Base-by-base conservation (phyloP, 2,329 filamentous ascomycete species). In the Xylaria sp. region DNA sequence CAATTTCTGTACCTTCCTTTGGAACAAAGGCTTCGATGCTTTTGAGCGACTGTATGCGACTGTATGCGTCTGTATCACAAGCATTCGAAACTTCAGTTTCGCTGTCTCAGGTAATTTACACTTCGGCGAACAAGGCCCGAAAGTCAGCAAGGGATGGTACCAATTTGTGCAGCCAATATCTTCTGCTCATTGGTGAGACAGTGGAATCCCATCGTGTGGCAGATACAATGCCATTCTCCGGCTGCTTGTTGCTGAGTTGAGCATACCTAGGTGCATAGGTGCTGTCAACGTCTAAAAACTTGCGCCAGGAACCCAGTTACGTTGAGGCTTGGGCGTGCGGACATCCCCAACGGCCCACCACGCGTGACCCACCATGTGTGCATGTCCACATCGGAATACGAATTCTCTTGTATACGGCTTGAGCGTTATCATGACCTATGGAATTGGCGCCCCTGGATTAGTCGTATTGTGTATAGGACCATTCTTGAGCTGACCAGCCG, bases 291-390 rank as follows among this genome's bases (percentile, higher is more conserved):
- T 61, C 51, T 65, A 69, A 65, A 69, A 68, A 71, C 65, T 50
- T 70, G 70, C 66, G 60, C 68, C 65, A 72, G 67, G 65, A 76
- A 74, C 70, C 73, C 72, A 75, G 68, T 72, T 73, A 59, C 70
- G 67, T 66, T 73, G 73, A 73, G 76, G 72, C 69, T 72, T 73
- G 63, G 69, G 67, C 64, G 72, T 59, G 73, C 77, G 77, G 77
- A 79, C 76, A 78, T 79, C 77, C 77, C 77, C 77, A 79, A 78
- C 76, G 76, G 76, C 65, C 73, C 68, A 73, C 69, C 60, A 66
- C 72, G 63, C 54, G 71, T 71, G 76, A 74, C 74, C 76, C 75
- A 76, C 76, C 68, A 44, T 71, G 31, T 65, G 46, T 69, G 60
- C 71, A 64, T 60, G 66, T 67, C 73, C 66, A 71, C 71, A 66